Evolutionary conservation across 2,329 filamentous ascomycete genomes (phyloP).

Genomic region (Neofusicoccum umdonicola): DNA sequence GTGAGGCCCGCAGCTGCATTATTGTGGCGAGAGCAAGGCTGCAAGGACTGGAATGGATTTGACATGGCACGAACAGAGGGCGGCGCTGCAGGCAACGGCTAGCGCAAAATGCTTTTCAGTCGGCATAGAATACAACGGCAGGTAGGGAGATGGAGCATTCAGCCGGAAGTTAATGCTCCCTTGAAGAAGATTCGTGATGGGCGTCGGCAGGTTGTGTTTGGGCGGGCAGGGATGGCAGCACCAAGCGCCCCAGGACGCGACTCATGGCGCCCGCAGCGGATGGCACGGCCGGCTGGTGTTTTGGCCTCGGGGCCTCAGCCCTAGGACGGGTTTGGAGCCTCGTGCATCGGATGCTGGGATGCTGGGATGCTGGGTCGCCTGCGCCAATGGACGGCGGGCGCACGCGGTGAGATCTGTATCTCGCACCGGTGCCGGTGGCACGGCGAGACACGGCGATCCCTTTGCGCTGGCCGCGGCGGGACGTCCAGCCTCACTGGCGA

Average conservation of each 20-base stretch:
- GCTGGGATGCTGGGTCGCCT: not conserved
- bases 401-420: not conserved
- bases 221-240: not conserved
- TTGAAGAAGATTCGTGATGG: too few relatives aligned
- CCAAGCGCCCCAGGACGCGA: not conserved
- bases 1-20: slow-evolving; percentile 1
- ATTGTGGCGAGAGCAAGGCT: not conserved
- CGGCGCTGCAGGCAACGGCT: not conserved
- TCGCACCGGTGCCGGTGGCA: not conserved
- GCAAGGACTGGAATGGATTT: slow-evolving; percentile 16
- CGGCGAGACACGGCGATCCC: slow-evolving; percentile 2
- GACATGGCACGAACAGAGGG: not conserved
- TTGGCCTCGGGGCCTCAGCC: not conserved
- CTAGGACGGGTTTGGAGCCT: not conserved
- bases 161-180: too few relatives aligned
- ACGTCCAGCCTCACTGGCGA: not conserved
- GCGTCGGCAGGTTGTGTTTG: not conserved
- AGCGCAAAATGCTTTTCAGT: not conserved
- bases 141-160: too few relatives aligned
- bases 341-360: not conserved
- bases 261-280: not conserved
- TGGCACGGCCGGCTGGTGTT: not conserved
- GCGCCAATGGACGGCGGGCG: not conserved
- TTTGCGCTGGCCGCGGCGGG: not conserved
- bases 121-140: not conserved